These are phyloP conservation scores for Pseudoperonospora humuli DNA, from an alignment of 352 stramenopile genomes.

Conservation along the genomic window DNA sequence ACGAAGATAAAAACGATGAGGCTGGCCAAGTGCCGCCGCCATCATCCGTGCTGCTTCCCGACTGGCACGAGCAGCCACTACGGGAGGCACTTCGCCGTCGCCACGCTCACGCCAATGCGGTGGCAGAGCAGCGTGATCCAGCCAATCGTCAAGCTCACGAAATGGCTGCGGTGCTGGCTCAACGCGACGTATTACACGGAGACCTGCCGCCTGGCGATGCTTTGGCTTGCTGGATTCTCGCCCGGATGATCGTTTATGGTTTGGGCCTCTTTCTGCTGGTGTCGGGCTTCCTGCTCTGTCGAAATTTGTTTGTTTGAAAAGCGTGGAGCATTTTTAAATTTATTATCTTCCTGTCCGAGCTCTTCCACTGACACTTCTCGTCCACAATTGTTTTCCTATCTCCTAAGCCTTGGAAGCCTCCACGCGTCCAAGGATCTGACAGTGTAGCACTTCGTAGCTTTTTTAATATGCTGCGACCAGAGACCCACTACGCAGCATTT, in stretches of 20 bases:
- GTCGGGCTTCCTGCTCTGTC: slow-evolving; percentile 20
- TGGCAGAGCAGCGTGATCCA: slow-evolving; percentile 26
- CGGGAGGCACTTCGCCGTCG: slow-evolving; percentile 46
- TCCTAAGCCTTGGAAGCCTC: too few species aligned
- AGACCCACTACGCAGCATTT: too few species aligned
- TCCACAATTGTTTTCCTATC: too few species aligned
- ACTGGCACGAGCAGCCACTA: slow-evolving; percentile 47
- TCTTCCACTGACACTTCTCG: too few species aligned
- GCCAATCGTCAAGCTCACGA: slow-evolving; percentile 37
- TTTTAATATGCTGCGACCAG: neutral
- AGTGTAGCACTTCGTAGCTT: too few species aligned
- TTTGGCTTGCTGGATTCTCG: slow-evolving; percentile 38
- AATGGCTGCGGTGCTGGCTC: slow-evolving; percentile 40
- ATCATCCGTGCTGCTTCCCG: slow-evolving; percentile 36
- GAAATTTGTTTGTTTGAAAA: slow-evolving; percentile 19
- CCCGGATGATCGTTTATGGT: slow-evolving; percentile 35
- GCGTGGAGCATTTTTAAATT: slow-evolving; percentile 2
- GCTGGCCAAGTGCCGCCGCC: slow-evolving; percentile 1
- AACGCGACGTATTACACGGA: slow-evolving; percentile 33
- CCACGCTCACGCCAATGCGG: slow-evolving; percentile 29
- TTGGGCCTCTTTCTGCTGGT: slow-evolving; percentile 34
- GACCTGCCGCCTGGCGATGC: slow-evolving; percentile 34
- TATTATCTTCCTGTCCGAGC: neutral
- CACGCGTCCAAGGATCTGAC: too few species aligned
- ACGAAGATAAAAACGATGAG: slow-evolving; percentile 28